Base-by-base conservation (phyloP, 768 basidiomycete genomes). In the Kwoniella sp. region DNA sequence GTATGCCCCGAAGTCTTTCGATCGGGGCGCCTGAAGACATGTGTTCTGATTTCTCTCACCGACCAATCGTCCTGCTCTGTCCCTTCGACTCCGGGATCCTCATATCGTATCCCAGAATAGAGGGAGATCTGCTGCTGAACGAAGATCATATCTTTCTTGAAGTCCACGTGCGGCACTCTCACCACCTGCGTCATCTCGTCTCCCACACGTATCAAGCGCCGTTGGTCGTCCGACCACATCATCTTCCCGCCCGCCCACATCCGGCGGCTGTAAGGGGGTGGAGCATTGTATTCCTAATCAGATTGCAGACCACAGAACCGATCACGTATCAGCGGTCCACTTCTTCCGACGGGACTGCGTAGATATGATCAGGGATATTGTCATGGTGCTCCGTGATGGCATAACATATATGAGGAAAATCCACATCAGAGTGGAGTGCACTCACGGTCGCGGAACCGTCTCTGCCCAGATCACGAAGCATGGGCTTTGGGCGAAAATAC, bases 181-280 rank as follows among this genome's bases (percentile, higher is more conserved):
- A 68, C 65, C 5, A 50, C 17, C 53, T 76, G 68, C 2, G 61
- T 55, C 4, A 66, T 65, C 12, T 26, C 45, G 4, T 37, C 41
- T 0, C 68, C 69, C 4, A 69, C 28, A 20, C 41, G 48, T 5
- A 69, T 48, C 22, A 45, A 53, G 12, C 28, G 31, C 30, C 34
- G 51, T 51, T 26, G 7, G 34, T 37, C 34, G 34, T 37, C 34
- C 13, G 41, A 65, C 20, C 55, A 30, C 31, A 47, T 58, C 66
- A 79, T 56, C 28, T 25, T 25, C 72, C 59, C 5, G 67, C 71
- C 71, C 0, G 77, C 77, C 75, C 77, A 79, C 77, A 79, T 79
- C 23, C 77, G 62, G 8, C 73, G 66, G 1, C 61, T 56, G 52
- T 73, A 76, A 8, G 75, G 73, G 7, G 31, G 26, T 5, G 77